Percentiles rank a stretch among this genome's conserved stretches.
phyloP scores from a whole-genome alignment of 768 basidiomycete species.

The Calvatia gigantea region DNA sequence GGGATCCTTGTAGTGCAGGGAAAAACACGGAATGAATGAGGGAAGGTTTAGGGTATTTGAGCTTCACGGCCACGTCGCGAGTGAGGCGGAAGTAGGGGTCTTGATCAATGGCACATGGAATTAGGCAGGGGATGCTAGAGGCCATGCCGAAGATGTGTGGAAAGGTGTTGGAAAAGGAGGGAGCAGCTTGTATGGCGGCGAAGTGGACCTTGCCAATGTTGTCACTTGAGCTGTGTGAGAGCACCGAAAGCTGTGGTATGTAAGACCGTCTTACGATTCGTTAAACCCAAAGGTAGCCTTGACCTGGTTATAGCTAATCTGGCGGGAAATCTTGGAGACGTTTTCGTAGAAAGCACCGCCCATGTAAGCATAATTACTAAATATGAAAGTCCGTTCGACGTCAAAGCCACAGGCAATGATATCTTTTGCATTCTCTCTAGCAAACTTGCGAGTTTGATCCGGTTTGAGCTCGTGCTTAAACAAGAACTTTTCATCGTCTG shows the following conservation, averaged over 20 bases:
- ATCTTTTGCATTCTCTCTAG: constrained; percentile 85
- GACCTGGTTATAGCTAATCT: constrained; percentile 90
- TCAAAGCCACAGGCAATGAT: constrained; percentile 97
- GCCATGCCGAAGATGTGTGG: constrained; percentile 91
- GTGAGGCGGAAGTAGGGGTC: constrained; percentile 98
- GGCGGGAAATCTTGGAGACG: constrained; percentile 86
- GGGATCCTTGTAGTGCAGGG: constrained; percentile 95
- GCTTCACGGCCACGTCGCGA: constrained; percentile 88
- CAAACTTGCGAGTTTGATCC: constrained; percentile 81
- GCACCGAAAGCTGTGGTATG: background rate
- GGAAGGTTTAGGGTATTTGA: constrained; percentile 94
- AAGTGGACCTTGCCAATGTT: constrained; percentile 99
- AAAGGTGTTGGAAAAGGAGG: constrained; percentile 97
- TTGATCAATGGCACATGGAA: constrained; percentile 98
- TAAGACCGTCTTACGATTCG: constrained; percentile 72
- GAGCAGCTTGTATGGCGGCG: constrained; percentile 90
- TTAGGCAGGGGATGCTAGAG: constrained; percentile 85
- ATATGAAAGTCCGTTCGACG: constrained; percentile 92
- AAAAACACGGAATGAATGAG: constrained; percentile 97
- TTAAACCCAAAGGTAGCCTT: constrained; percentile 96
- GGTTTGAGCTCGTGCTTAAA: constrained; percentile 94
- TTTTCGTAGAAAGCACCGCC: constrained; percentile 95
- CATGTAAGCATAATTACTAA: constrained; percentile 87
- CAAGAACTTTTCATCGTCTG: constrained; percentile 98
- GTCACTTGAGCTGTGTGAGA: constrained; percentile 54